Conservation (phyloP, 768 basidiomycete species). For the Boletales sp. region DNA sequence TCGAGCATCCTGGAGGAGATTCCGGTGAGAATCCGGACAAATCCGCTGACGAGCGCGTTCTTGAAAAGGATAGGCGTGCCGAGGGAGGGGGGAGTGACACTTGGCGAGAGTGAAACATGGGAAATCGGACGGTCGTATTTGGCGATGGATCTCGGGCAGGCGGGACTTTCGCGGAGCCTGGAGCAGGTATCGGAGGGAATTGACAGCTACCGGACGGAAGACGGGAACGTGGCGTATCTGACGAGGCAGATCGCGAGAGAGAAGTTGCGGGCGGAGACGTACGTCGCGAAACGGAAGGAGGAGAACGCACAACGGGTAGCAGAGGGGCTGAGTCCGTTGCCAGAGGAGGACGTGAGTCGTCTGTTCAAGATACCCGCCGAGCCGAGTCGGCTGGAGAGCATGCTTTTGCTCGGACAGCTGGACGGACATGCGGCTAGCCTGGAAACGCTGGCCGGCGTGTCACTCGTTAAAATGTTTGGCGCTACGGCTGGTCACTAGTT, state of each 20-base stretch:
- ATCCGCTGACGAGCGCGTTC: conserved; percentile 77
- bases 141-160: conserved; percentile 65
- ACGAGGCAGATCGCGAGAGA: conserved; percentile 87
- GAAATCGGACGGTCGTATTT: conserved; percentile 61
- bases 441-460: conserved; percentile 54
- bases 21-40: conserved; percentile 80
- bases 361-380: conserved; percentile 87
- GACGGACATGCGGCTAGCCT: conserved; percentile 82
- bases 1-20: conserved; percentile 84
- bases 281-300: conserved; percentile 82
- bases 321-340: conserved; percentile 81
- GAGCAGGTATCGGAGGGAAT: conserved; percentile 84
- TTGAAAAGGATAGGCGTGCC: conserved; percentile 58
- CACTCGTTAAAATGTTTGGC: conserved; percentile 82
- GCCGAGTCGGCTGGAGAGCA: conserved; percentile 83
- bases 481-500: conserved; percentile 25
- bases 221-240: conserved; percentile 88
- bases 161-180: conserved; percentile 69
- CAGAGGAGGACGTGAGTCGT: conserved; percentile 81
- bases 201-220: conserved; percentile 84
- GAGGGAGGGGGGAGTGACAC: conserved; percentile 19
- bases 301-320: conserved; percentile 77
- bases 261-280: conserved; percentile 71
- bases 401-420: conserved; percentile 82
- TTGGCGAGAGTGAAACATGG: conserved; percentile 33